Evolutionary conservation across 2,329 filamentous ascomycete species (phyloP), one percentile per base, ranked within the genome.

Genomic region (Xylariales sp.): DNA sequence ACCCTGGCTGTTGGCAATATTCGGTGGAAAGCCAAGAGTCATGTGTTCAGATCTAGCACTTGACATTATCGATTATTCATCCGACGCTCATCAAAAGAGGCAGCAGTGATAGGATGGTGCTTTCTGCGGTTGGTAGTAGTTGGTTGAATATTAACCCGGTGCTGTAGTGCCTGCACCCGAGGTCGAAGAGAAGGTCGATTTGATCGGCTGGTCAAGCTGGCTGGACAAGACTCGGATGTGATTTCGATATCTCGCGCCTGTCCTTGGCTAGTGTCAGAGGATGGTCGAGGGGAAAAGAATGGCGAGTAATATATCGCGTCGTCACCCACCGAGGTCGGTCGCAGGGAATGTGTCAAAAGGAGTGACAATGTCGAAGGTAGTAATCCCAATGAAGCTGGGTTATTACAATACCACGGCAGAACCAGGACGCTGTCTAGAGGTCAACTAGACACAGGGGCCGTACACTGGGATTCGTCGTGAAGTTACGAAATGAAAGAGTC

Each of bases 41-140:
- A 93, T 78, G 65, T 91, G 86, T 64, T 95, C 88, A 59, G 87
- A 80, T 78, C 88, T 84, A 65, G 84, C 76, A 69, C 79, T 87
- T 74, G 87, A 86, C 89, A 95, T 95, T 89, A 91, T 89, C 78
- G 74, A 89, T 89, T 89, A 87, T 70, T 68, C 65, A 68, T 69
- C 63, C 61, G 58, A 66, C 64, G 66, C 63, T 73, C 70, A 73
- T 74, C 54, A 63, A 51, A 52, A 57, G 57, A 52, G 45, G 46
- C 49, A 47, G 41, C 29, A 48, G 43, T 57, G 57, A 27, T 42
- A 40, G 44, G 21, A 18, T 44, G 43, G 49, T 48, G 49, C n/a
- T n/a, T n/a, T n/a, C n/a, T n/a, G n/a, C 48, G 51, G 53, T 54
- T 54, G 54, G 50, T 51, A 50, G 40, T 53, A 50, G 18, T 37